Evolutionary conservation across 78 protist genomes (phyloP), one percentile per base, ranked within the genome.

Genomic region (Dictyostelium purpureum): DNA sequence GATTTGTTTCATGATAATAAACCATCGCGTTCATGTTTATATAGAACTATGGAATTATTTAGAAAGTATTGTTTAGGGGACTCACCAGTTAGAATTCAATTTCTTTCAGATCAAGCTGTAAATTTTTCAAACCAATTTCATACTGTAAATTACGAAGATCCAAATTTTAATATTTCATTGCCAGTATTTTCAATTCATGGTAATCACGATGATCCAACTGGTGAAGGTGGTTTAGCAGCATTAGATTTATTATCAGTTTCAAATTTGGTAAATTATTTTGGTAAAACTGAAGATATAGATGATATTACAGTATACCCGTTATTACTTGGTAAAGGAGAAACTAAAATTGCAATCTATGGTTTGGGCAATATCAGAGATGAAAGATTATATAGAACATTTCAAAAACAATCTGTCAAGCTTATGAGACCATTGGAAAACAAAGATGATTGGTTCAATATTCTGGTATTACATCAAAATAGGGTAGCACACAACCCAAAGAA

Each of bases 201-300:
- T 54, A 99, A 99, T 85, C 99, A 99, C 61, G 99, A 99, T 76
- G 99, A 99, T 54, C 99, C 99, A 1, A 47, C 95, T 3, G 99
- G 99, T n/a, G 96, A 96, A 19, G 98, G 96, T 33, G 78, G 83
- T 28, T 74, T 93, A 1, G 83, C 98, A 6, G 97, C 99, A 0
- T 21, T 98, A 3, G 99, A 99, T 79, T 26, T 98, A 0, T 79
- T 99, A 49, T 16, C 93, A n/a, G 88, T 66, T 9, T 31, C 96
- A 0, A 77, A 88, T 51, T 74, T 98, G 63, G 77, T 99, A 42
- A 99, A 99, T 78, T 98, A 98, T 87, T 98, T 98, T 70, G 99
- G 99, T 2, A 95, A 96, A 49, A 77, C 38, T 18, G 66, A 75
- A 26, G n/a, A 57, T 24, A 14, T 97, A 4, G 98, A 96, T 51